phyloP scores from a whole-genome alignment of 805 yeast species.

The Zygosaccharomyces rouxii region DNA sequence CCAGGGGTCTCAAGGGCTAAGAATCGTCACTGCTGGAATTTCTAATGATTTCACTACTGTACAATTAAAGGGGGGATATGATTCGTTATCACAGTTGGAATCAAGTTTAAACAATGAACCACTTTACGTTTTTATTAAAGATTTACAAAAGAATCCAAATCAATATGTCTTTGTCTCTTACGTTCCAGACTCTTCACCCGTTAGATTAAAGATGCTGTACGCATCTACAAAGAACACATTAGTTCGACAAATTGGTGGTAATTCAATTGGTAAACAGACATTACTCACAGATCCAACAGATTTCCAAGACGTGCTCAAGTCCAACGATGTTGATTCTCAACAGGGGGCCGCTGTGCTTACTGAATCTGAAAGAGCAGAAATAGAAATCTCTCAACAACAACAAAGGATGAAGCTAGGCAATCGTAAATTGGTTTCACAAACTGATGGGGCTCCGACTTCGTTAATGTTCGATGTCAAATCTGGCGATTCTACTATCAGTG shows the following conservation, averaged over 20 bases:
- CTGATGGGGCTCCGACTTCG: slow-evolving; percentile 25
- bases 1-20: slow-evolving; percentile 5
- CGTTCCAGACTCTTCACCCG: slow-evolving; percentile 82
- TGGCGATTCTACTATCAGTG: slow-evolving; percentile 16
- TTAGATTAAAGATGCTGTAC: slow-evolving; percentile 84
- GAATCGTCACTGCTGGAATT: slow-evolving; percentile 23
- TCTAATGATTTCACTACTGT: slow-evolving; percentile 26
- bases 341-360: slow-evolving; percentile 18
- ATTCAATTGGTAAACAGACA: slow-evolving; percentile 34
- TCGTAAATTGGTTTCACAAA: slow-evolving; percentile 29
- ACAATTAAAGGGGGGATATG: slow-evolving; percentile 12
- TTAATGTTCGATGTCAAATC: slow-evolving; percentile 25
- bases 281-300: slow-evolving; percentile 36
- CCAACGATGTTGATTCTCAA: slow-evolving; percentile 7
- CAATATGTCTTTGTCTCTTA: slow-evolving; percentile 62
- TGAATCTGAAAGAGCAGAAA: slow-evolving; percentile 26
- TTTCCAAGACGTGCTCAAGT: slow-evolving; percentile 18
- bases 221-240: slow-evolving; percentile 84
- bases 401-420: slow-evolving; percentile 24
- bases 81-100: slow-evolving; percentile 41
- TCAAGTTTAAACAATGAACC: slow-evolving; percentile 40
- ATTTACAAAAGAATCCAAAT: slow-evolving; percentile 21
- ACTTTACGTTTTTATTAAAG: slow-evolving; percentile 46
- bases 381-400: slow-evolving; percentile 30
- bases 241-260: slow-evolving; percentile 65